These are phyloP conservation scores for Cruciata laevipes DNA, from an alignment of 257 asterid species.

Conservation along the genomic window DNA sequence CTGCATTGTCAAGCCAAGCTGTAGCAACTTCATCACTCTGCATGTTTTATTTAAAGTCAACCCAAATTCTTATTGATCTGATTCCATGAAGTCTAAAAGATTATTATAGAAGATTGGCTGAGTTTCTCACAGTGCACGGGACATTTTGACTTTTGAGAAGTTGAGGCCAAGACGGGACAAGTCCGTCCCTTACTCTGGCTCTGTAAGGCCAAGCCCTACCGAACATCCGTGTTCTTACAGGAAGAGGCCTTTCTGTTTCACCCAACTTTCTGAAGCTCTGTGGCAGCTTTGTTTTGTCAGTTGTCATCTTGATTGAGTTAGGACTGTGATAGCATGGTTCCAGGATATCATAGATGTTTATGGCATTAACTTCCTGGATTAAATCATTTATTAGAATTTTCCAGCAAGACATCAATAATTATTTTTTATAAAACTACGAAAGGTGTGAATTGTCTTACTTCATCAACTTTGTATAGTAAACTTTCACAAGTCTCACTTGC, in stretches of 20 bases:
- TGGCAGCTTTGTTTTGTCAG: conserved; percentile 43
- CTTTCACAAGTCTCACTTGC: conserved; percentile 37
- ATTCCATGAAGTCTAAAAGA: neutral
- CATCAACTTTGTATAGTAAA: conserved; percentile 46
- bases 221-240: conserved; percentile 72
- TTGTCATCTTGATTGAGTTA: conserved; percentile 25
- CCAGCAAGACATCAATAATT: neutral
- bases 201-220: conserved; percentile 97
- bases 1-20: conserved; percentile 70
- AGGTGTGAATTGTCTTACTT: conserved; percentile 31
- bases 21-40: conserved; percentile 83
- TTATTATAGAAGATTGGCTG: neutral
- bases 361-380: conserved; percentile 47
- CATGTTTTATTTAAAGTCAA: conserved; percentile 14
- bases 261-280: conserved; percentile 85
- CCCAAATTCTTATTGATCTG: neutral
- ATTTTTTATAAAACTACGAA: neutral
- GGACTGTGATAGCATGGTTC: conserved; percentile 82
- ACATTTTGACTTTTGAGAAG: conserved; percentile 39
- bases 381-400: neutral
- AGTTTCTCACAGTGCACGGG: conserved; percentile 72
- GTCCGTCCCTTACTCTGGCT: conserved; percentile 84
- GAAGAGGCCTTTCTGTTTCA: conserved; percentile 82
- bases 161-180: conserved; percentile 85
- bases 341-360: conserved; percentile 75